Conservation (phyloP, 2,329 filamentous ascomycete species). For the Cordyceps pruinosa region DNA sequence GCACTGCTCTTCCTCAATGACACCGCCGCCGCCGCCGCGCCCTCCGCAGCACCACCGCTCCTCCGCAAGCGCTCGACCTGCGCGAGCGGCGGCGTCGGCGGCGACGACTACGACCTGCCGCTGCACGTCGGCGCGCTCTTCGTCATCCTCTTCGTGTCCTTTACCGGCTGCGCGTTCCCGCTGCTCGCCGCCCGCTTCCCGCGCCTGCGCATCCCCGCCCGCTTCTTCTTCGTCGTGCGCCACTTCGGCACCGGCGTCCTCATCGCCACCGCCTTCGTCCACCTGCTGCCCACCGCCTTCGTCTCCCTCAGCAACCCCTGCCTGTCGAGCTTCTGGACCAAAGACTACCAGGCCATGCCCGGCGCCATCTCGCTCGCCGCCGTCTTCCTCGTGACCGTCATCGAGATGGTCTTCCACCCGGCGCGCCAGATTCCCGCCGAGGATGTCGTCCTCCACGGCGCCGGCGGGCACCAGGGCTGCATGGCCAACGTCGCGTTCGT, state of each 20-base stretch:
- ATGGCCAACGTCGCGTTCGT: constrained; percentile 14
- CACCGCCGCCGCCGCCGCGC: neutral
- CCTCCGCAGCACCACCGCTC: constrained; percentile 15
- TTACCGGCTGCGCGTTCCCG: constrained; percentile 45
- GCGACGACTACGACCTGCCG: constrained; percentile 46
- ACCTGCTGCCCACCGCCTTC: constrained; percentile 62
- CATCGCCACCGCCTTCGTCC: constrained; percentile 72
- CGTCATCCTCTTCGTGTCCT: constrained; percentile 41
- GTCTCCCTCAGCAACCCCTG: constrained; percentile 56
- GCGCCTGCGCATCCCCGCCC: constrained; percentile 45
- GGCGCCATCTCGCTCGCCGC: constrained; percentile 74
- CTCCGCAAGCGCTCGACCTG: constrained; percentile 25
- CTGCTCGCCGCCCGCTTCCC: constrained; percentile 47
- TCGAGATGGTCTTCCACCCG: constrained; percentile 64
- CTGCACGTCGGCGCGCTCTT: constrained; percentile 52
- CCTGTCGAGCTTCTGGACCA: constrained; percentile 67
- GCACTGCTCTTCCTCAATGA: constrained; percentile 4
- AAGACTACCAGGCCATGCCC: constrained; percentile 69
- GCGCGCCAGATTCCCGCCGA: constrained; percentile 25
- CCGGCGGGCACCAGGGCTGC: constrained; percentile 15
- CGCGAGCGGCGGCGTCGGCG: constrained; percentile 22
- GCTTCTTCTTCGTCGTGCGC: constrained; percentile 50
- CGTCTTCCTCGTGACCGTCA: constrained; percentile 68
- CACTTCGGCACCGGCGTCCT: constrained; percentile 75
- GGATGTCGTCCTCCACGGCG: neutral